Evolutionary conservation across 257 asterid genomes (phyloP), one percentile per base, ranked within the genome.

Genomic region (Solanum paucissectum): DNA sequence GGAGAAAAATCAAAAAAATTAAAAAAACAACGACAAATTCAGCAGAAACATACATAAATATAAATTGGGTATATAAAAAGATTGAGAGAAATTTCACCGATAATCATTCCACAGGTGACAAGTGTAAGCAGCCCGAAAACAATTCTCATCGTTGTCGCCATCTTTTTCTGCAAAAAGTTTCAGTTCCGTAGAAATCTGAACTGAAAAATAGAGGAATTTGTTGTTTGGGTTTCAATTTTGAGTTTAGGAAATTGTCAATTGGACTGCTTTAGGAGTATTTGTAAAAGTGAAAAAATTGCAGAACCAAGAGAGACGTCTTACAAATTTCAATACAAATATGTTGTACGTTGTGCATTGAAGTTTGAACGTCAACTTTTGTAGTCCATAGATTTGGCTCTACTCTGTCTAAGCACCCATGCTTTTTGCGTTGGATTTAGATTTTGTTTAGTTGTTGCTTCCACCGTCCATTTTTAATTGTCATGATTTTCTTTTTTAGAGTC

Each of bases 101-200:
- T 88, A 87, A 95, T 93, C 97, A 94, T 94, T 91, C 96, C 98
- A 60, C 90, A 84, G 9, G 98, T 89, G 87, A 95, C 95, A 87
- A 95, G 87, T 83, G 95, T 90, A 14, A 95, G 97, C 58, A 95
- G 94, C n/a, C 94, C 94, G 81, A 95, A 85, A 88, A 94, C 90
- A 73, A 94, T 88, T 90, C 90, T 91, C 91, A 89, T 89, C 7
- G 90, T 85, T 37, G 89, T 37, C 9, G 88, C 90, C 93, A 91
- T 90, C 12, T 21, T 73, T 34, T 85, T 46, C 10, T 33, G 64
- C 64, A 79, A 44, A 60, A 42, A 44, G 0, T 44, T 27, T 12
- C 27, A 18, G 52, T 77, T 77, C 84, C 85, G 68, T 6, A 46
- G 27, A 46, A 29, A 81, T 29, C 85, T 81, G 68, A 81, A 81